phyloP scores from a whole-genome alignment of 2,329 filamentous ascomycete genomes.

The Diaporthe ilicicola region DNA sequence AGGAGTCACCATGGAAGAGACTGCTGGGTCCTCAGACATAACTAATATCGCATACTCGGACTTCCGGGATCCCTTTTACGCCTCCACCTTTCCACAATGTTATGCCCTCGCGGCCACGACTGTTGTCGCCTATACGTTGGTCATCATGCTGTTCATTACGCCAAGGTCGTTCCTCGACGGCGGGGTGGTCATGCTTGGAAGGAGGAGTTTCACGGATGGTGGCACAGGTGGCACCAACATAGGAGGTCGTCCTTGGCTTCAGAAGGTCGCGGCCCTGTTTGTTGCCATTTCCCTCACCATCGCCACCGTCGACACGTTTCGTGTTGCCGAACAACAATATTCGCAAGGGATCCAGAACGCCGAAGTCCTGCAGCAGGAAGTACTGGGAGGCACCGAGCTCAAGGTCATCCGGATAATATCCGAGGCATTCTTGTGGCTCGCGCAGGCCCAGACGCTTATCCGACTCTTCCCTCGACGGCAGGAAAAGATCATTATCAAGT shows the following conservation, averaged over 20 bases:
- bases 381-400: conserved; percentile 85
- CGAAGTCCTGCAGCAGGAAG: conserved; percentile 75
- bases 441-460: conserved; percentile 96
- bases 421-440: conserved; percentile 95
- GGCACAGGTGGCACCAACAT: conserved; percentile 83
- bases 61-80: conserved; percentile 88
- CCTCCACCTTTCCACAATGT: conserved; percentile 89
- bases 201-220: conserved; percentile 85
- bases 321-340: conserved; percentile 85
- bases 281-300: conserved; percentile 89
- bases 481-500: conserved; percentile 98
- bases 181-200: conserved; percentile 81
- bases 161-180: conserved; percentile 93
- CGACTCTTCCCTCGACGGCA: conserved; percentile 94
- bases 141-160: conserved; percentile 93
- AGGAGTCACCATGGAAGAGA: conserved; percentile 44
- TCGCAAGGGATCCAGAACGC: conserved; percentile 82
- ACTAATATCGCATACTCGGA: conserved; percentile 63
- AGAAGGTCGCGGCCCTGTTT: conserved; percentile 80
- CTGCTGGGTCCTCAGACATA: conserved; percentile 36
- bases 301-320: conserved; percentile 90
- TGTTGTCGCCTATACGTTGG: conserved; percentile 88
- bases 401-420: conserved; percentile 92
- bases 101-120: conserved; percentile 94
- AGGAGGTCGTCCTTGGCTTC: conserved; percentile 91